These are phyloP conservation scores for Triticum aestivum DNA, from an alignment of 176 grass and related monocot genomes.

Conservation along the genomic window IWGSC_CS_RefSeq_v2.1 NC_057809.1:543058605-543059104, in stretches of 20 bases:
- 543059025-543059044: constrained; percentile 81
- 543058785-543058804: constrained; percentile 53
- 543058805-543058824: constrained; percentile 85
- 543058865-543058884: constrained; percentile 63
- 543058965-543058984: constrained; percentile 90
- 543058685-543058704: constrained; percentile 85
- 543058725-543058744: constrained; percentile 93
- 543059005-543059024: constrained; percentile 75
- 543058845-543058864: constrained; percentile 77
- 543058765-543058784: constrained; percentile 98
- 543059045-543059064: constrained; percentile 85
- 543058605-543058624: constrained; percentile 81
- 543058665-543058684: constrained; percentile 73
- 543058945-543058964: constrained; percentile 90
- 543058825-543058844: constrained; percentile 93
- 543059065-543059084: constrained; percentile 87
- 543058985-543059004: constrained; percentile 98
- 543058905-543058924: constrained; percentile 83
- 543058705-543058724: constrained; percentile 79
- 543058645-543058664: constrained; percentile 77
- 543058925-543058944: constrained; percentile 85
- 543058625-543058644: constrained; percentile 69
- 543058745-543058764: constrained; percentile 93
- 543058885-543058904: constrained; percentile 80
- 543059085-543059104: constrained; percentile 88